Evolutionary conservation across 1,284 basidiomycete genomes (phyloP), one percentile per base, ranked within the genome.

Genomic region (Phlebopus sp.): DNA sequence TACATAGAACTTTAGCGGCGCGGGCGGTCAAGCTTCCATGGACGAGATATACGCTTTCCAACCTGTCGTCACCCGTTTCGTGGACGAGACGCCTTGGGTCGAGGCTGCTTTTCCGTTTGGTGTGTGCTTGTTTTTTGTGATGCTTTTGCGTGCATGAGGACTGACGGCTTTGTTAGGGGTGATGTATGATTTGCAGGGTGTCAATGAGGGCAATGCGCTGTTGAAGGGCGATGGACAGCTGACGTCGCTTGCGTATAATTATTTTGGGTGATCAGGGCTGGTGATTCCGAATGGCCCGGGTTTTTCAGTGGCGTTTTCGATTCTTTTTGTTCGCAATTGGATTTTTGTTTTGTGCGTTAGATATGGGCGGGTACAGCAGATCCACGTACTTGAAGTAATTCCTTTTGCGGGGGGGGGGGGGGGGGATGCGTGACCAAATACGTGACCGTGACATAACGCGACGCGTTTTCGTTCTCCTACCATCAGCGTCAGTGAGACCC

Each of bases 101-200:
- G 60, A 71, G 37, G 70, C 71, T 25, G 87, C 84, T 67, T 81
- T 81, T 59, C 79, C 79, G 27, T 92, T 91, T 64, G 88, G 89
- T 71, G 15, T 30, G 50, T n/a, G 4, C 27, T 29, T 25, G 14
- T 25, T 35, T 34, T 44, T 6, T n/a, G 36, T 49, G 7, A 38
- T 31, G 44, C 14, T 39, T 56, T 29, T 29, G 21, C 27, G 7
- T 29, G 27, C 10, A 8, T 29, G 10, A 29, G 27, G 25, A 32
- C 23, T 44, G 13, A 47, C 34, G 29, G 50, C 6, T 30, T 37
- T n/a, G 13, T 17, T 44, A 85, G 85, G 82, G 62, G 70, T 76
- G 42, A 82, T 90, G 80, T 62, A 77, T 50, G 68, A 87, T 60
- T 77, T 92, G 77, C 71, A 75, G 50, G 79, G 81, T 45, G 86